Percentiles rank a stretch among this genome's conserved stretches.
Conservation (phyloP, 2,329 filamentous ascomycete species). For the Colletotrichum sp. region DNA sequence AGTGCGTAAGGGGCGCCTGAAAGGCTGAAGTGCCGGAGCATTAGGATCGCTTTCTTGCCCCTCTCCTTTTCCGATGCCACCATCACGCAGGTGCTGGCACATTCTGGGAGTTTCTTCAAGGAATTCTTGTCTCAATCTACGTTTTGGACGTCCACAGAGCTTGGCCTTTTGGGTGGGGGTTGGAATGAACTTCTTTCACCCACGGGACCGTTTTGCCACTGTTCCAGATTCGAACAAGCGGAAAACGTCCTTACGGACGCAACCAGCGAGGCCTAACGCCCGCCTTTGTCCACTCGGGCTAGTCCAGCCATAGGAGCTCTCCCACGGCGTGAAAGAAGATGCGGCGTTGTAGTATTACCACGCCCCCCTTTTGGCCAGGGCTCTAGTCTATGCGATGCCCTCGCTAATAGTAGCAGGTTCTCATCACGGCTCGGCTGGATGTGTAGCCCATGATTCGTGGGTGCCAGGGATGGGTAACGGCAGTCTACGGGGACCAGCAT, state of each 20-base stretch:
- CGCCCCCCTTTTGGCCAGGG: neutral
- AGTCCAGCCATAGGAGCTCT: conserved; percentile 2
- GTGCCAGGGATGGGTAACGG: neutral
- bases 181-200: neutral
- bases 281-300: conserved; percentile 6
- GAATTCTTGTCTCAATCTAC: neutral
- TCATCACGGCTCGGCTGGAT: neutral
- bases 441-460: conserved; percentile 18
- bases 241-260: conserved; percentile 9
- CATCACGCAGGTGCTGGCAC: neutral
- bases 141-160: neutral
- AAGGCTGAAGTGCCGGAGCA: neutral
- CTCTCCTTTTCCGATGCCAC: neutral
- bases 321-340: neutral
- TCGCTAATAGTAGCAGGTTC: neutral
- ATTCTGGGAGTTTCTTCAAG: neutral
- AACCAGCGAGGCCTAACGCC: conserved; percentile 8
- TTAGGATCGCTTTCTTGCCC: neutral
- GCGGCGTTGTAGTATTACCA: neutral
- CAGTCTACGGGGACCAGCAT: conserved; percentile 1
- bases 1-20: neutral
- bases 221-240: conserved; percentile 7
- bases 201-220: conserved; percentile 7
- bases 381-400: neutral
- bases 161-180: neutral